Evolutionary conservation across 441 rosid species (phyloP).

Genomic region (Pelargonium australe): DNA sequence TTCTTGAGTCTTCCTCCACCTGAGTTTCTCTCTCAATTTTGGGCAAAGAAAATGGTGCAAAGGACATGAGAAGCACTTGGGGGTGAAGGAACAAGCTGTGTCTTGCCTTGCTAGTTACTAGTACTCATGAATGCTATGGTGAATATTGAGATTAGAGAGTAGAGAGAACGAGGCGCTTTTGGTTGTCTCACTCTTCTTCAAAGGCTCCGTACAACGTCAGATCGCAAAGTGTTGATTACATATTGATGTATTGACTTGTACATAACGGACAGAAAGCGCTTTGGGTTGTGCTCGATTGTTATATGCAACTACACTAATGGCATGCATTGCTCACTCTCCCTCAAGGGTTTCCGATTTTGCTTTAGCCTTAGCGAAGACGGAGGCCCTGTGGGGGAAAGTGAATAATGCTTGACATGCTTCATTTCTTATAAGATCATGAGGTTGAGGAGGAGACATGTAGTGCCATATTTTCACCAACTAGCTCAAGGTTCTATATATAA

Average conservation of each 20-base stretch:
- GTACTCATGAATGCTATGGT: background rate
- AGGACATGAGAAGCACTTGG: conserved; percentile 9
- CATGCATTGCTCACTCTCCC: conserved; percentile 30
- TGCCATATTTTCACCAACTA: background rate
- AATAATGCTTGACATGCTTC: conserved; percentile 14
- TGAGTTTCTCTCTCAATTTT: conserved; percentile 1
- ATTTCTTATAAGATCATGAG: too few species aligned
- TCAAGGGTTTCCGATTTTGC: conserved; percentile 24
- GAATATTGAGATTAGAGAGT: too few species aligned
- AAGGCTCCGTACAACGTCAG: conserved; percentile 21
- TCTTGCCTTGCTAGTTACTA: background rate
- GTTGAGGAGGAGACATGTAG: background rate
- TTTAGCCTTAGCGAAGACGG: background rate
- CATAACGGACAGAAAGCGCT: conserved; percentile 12
- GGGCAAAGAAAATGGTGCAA: conserved; percentile 17
- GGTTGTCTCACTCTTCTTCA: conserved; percentile 30
- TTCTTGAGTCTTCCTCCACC: background rate
- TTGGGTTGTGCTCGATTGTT: background rate
- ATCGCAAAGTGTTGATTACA: too few species aligned
- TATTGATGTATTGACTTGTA: too few species aligned
- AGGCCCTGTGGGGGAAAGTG: conserved; percentile 23
- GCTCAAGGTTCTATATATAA: background rate
- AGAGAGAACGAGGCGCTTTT: background rate
- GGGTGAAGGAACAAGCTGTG: conserved; percentile 5
- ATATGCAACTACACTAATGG: conserved; percentile 5